Evolutionary conservation across 2,329 filamentous ascomycete species (phyloP), one percentile per base, ranked within the genome.

Genomic region (Escovopsis weberi): DNA sequence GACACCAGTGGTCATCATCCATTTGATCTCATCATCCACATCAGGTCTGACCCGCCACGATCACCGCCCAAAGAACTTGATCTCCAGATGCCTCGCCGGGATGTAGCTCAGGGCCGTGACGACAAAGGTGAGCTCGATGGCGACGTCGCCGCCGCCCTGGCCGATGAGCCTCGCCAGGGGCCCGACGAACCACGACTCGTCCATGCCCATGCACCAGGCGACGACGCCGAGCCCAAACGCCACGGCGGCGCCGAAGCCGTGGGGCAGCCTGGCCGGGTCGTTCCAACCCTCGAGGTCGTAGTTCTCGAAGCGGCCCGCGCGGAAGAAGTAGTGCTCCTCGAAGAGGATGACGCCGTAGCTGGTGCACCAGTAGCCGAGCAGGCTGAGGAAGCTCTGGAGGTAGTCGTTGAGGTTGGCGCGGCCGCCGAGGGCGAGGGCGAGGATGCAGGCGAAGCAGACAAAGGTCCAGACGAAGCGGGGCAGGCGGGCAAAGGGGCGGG

Each of bases 61-160:
- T 34, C 33, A 51, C 9, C 50, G 48, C 10, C 48, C 48, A 34
- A 52, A 39, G 12, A 39, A 43, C 46, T 51, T 58, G n/a, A 61
- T 53, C 53, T 68, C 66, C 2, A 66, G 38, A 55, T 61, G 65
- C 11, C 65, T 56, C 3, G 67, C 56, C 2, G 63, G 63, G 4
- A 61, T 19, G 46, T 67, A 69, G 19, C 52, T 55, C 26, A 68
- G 12, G 2, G 51, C 59, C 8, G 64, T 66, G 15, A 70, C 55
- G 18, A 64, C 65, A 50, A 78, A 69, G 1, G 52, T 52, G 38
- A 53, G 45, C 40, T 54, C 47, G 37, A 48, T 53, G 0, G 72
- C 74, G 53, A 75, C 58, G 57, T 79, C 75, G 43, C 78, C 75
- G 2, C 75, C 75, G 49, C 74, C 68, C 42, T 76, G 72, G 0